Evolutionary conservation across 768 basidiomycete species (phyloP).

Genomic region (Mycena latifolia): DNA sequence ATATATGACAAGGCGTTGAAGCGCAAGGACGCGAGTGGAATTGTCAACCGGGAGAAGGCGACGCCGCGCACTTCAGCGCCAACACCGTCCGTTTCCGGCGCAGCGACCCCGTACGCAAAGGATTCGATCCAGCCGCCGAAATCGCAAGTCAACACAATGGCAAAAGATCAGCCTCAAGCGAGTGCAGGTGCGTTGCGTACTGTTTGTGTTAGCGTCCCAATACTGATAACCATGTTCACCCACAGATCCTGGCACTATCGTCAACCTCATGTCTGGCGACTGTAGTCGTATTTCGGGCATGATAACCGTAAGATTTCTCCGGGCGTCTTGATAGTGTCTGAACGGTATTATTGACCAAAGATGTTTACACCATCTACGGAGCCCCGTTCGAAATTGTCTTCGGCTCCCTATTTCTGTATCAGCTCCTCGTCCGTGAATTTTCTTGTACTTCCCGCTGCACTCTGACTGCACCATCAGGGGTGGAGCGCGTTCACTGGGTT

Average conservation of each 20-base stretch:
- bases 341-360: not conserved
- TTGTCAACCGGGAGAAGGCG: not conserved
- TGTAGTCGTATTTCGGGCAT: constrained; percentile 60
- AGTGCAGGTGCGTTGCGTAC: too few species aligned
- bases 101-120: too few species aligned
- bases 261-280: constrained; percentile 90
- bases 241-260: constrained; percentile 55
- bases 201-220: too few species aligned
- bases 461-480: constrained; percentile 3
- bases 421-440: constrained; percentile 61
- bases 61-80: too few species aligned
- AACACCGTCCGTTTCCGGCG: too few species aligned
- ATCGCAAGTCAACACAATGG: too few species aligned
- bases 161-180: too few species aligned
- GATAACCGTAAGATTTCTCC: constrained; percentile 42
- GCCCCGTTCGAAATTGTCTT: constrained; percentile 30
- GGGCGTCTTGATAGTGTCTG: not conserved
- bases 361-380: constrained; percentile 13
- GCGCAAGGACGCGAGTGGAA: not conserved
- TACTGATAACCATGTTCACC: too few species aligned
- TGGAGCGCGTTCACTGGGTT: constrained; percentile 33
- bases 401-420: constrained; percentile 27
- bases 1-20: too few species aligned
- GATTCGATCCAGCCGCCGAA: too few species aligned
- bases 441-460: not conserved